phyloP scores from a whole-genome alignment of 164 flowering plant species.

The Vitis riparia region DNA sequence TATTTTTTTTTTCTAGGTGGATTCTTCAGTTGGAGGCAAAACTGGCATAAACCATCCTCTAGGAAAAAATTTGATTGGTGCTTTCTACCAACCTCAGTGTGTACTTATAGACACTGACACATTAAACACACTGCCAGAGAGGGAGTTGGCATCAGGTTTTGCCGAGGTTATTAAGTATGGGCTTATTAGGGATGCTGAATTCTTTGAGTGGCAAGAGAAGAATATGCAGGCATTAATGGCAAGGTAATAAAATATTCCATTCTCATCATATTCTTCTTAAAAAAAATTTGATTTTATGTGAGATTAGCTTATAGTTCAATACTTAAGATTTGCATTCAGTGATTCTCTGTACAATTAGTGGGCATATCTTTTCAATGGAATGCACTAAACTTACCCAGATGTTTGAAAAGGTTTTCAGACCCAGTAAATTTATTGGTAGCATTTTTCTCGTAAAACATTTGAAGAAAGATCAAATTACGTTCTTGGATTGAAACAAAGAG shows the following conservation, averaged over 20 bases:
- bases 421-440: no score
- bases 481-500: no score
- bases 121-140: slow-evolving; percentile 84
- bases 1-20: slow-evolving; percentile 52
- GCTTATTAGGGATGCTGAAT: slow-evolving; percentile 89
- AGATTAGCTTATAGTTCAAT: no score
- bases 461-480: background rate
- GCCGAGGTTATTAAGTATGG: slow-evolving; percentile 97
- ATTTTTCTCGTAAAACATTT: background rate
- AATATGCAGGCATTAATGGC: slow-evolving; percentile 74
- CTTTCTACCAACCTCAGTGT: slow-evolving; percentile 98
- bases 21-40: slow-evolving; percentile 99
- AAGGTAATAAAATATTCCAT: slow-evolving; percentile 43
- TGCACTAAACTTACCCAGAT: no score
- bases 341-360: no score
- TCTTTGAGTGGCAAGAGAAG: slow-evolving; percentile 98
- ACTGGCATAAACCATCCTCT: slow-evolving; percentile 92
- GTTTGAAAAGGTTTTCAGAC: no score
- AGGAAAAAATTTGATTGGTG: slow-evolving; percentile 96
- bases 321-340: no score
- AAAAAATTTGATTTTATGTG: no score
- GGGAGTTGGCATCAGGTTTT: slow-evolving; percentile 94
- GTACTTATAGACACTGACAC: slow-evolving; percentile 93
- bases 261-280: background rate
- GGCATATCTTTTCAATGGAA: no score